These are phyloP conservation scores for Tilletia indica DNA, from an alignment of 1,284 basidiomycete species.

Conservation along the genomic window DNA sequence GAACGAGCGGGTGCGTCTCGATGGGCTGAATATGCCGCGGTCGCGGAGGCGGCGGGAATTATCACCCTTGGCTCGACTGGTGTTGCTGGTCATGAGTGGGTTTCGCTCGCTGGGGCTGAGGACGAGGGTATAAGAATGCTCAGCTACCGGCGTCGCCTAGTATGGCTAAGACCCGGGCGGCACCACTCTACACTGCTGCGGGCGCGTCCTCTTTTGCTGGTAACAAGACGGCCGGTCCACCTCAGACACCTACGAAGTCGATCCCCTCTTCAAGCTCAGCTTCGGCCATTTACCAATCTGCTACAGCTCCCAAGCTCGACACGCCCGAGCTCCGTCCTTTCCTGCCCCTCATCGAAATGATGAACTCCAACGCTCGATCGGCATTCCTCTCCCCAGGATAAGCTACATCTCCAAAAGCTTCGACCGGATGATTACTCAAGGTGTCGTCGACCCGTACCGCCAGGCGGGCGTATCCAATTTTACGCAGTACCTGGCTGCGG, in stretches of 20 bases:
- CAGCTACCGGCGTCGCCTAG: neutral
- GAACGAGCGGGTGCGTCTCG: constrained; percentile 37
- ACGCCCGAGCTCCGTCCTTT: constrained; percentile 27
- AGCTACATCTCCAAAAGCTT: constrained; percentile 30
- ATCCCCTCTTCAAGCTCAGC: too few species aligned
- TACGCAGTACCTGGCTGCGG: constrained; percentile 39
- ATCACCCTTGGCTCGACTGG: constrained; percentile 36
- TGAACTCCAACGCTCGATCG: constrained; percentile 34
- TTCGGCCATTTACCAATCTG: constrained; percentile 16
- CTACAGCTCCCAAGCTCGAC: neutral
- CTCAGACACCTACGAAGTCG: constrained; percentile 21
- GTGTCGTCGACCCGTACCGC: constrained; percentile 32
- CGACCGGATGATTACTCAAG: constrained; percentile 26
- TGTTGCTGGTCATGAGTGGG: constrained; percentile 39
- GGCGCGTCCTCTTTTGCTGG: neutral
- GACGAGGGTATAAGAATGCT: neutral
- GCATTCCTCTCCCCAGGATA: constrained; percentile 27
- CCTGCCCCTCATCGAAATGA: constrained; percentile 37
- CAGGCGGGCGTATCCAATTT: constrained; percentile 34
- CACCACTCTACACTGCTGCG: neutral
- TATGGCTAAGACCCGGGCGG: neutral
- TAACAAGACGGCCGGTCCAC: neutral
- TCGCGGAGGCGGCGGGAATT: constrained; percentile 44
- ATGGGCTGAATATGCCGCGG: constrained; percentile 44
- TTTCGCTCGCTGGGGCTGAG: constrained; percentile 29